phyloP scores from a whole-genome alignment of 495 filamentous ascomycete genomes.

The Pseudevernia furfuracea region DNA sequence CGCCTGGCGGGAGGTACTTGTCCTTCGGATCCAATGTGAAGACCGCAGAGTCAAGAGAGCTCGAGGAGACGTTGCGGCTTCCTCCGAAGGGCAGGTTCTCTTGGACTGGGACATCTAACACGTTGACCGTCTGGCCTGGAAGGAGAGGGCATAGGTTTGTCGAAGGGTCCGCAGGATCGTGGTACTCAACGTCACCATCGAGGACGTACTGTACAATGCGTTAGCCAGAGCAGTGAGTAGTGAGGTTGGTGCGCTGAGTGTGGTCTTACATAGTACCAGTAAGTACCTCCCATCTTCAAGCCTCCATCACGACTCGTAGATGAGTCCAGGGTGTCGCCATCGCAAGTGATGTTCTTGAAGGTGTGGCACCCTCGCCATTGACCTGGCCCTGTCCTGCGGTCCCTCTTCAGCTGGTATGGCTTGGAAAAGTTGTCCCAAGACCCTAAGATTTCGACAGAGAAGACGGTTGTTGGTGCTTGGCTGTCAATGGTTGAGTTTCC shows the following conservation, averaged over 20 bases:
- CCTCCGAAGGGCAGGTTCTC: constrained; percentile 38
- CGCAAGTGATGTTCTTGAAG: constrained; percentile 76
- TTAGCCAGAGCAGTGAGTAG: constrained; percentile 19
- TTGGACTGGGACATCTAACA: constrained; percentile 71
- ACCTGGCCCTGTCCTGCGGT: constrained; percentile 57
- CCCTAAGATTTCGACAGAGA: constrained; percentile 71
- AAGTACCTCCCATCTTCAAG: constrained; percentile 84
- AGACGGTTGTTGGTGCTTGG: constrained; percentile 56
- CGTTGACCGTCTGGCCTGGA: constrained; percentile 78
- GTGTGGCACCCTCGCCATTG: constrained; percentile 80
- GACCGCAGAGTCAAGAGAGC: constrained; percentile 40
- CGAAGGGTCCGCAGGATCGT: constrained; percentile 59
- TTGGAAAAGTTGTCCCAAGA: constrained; percentile 90
- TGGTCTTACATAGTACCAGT: constrained; percentile 81
- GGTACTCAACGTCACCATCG: constrained; percentile 63
- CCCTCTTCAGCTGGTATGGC: constrained; percentile 70
- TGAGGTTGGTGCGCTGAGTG: not conserved
- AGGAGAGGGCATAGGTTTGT: constrained; percentile 79
- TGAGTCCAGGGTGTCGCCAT: constrained; percentile 53
- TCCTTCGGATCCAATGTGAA: constrained; percentile 73
- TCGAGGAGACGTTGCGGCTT: constrained; percentile 34
- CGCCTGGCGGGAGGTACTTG: constrained; percentile 52
- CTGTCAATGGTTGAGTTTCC: constrained; percentile 36
- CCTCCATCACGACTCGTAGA: constrained; percentile 61
- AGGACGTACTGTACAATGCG: constrained; percentile 58